Evolutionary conservation across 768 basidiomycete species (phyloP), one percentile per base, ranked within the genome.

Genomic region (Kwoniella bestiolae): DNA sequence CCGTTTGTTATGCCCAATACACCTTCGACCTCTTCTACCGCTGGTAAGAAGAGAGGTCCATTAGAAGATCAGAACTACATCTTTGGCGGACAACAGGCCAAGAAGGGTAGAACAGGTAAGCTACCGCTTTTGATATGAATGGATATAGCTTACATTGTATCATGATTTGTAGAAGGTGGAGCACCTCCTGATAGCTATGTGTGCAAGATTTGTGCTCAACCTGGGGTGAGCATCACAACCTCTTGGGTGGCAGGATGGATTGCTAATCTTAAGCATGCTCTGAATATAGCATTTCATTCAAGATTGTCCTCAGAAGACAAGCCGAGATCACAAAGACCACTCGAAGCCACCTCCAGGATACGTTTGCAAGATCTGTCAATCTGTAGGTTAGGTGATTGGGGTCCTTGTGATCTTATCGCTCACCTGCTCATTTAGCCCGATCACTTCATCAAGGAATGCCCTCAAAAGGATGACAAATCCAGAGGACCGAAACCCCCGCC

Each of bases 391-490:
- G 55, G 46, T 61, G 0, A n/a, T n/a, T n/a, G n/a, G n/a, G n/a
- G 5, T 62, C 11, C 32, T 38, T 0, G 35, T 41, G 45, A 14
- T 12, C 18, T 1, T 14, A 8, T 18, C 9, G 58, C 56, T 60
- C 23, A 63, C 60, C 5, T 21, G 23, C 31, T 11, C n/a, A 16
- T 32, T n/a, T 70, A 91, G 86, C 84, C 89, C 41, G 92, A 90
- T 31, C 94, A 96, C 79, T 88, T 90, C 73, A 86, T 95, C 60
- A 89, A 91, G 38, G 92, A 95, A 77, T 95, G 93, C 81, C 93
- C 94, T 1, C 88, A 89, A 9, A 86, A 86, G 77, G 85, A 90
- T 11, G 86, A 63, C n/a, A 51, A 47, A 32, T 44, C 64, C 9
- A 51, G 67, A 31, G 71, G 69, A n/a, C 58, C 58, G 14, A 63